Evolutionary conservation across 768 basidiomycete species (phyloP).

Genomic region (Russula griseocarnosa): DNA sequence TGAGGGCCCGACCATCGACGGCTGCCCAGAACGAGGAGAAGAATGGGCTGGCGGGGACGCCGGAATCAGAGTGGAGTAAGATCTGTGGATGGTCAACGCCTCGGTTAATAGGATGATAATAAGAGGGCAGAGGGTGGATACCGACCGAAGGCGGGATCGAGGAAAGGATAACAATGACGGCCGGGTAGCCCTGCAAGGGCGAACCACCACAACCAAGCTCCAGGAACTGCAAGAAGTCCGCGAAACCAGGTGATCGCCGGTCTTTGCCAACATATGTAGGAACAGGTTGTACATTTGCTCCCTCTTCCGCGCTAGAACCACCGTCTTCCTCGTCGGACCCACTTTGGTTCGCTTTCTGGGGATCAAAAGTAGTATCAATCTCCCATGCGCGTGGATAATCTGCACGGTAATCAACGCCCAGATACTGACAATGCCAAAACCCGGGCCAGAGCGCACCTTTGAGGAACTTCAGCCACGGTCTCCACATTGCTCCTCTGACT

Average conservation of each 20-base stretch:
- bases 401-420: slow-evolving; percentile 30
- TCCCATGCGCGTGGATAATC: slow-evolving; percentile 68
- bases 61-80: slow-evolving; percentile 29
- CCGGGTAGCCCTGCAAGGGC: slow-evolving; percentile 76
- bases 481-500: slow-evolving; percentile 68
- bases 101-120: background rate
- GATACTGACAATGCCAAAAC: background rate
- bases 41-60: slow-evolving; percentile 44
- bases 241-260: slow-evolving; percentile 43
- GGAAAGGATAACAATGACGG: slow-evolving; percentile 73
- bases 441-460: slow-evolving; percentile 47
- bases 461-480: slow-evolving; percentile 65
- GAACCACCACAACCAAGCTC: slow-evolving; percentile 74
- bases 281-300: slow-evolving; percentile 31
- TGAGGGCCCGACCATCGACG: slow-evolving; percentile 61
- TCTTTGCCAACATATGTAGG: background rate
- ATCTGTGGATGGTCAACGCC: slow-evolving; percentile 29
- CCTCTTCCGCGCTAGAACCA: slow-evolving; percentile 37
- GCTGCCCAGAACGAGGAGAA: slow-evolving; percentile 84
- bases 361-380: slow-evolving; percentile 36
- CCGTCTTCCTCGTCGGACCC: slow-evolving; percentile 39
- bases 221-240: slow-evolving; percentile 76
- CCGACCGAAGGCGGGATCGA: slow-evolving; percentile 70
- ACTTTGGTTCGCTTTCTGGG: slow-evolving; percentile 34
- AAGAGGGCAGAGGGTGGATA: slow-evolving; percentile 7